phyloP scores from a whole-genome alignment of 495 filamentous ascomycete species.

The Xylaria bambusicola region DNA sequence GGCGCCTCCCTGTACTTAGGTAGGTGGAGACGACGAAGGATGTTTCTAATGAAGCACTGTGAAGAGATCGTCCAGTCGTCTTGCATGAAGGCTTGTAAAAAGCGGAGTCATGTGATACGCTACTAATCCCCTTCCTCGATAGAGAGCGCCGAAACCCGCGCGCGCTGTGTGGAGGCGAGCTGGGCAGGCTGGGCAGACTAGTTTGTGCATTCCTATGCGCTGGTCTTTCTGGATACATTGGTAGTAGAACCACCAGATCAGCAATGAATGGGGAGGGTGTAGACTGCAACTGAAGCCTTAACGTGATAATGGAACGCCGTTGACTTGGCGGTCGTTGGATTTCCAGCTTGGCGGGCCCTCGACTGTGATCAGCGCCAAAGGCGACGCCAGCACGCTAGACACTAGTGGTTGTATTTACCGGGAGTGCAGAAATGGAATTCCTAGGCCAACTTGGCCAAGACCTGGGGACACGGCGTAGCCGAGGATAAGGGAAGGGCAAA shows the following conservation, averaged over 20 bases:
- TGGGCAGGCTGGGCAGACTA: not conserved
- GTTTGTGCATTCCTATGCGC: too few species aligned
- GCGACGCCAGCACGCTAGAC: not conserved
- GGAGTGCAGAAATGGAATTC: constrained; percentile 6
- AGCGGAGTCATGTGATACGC: constrained; percentile 11
- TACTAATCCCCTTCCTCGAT: not conserved
- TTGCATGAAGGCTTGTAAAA: not conserved
- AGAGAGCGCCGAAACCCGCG: constrained; percentile 2
- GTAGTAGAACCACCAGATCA: too few species aligned
- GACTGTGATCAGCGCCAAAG: not conserved
- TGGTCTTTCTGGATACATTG: too few species aligned
- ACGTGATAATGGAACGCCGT: not conserved
- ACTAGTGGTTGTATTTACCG: not conserved
- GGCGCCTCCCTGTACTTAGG: not conserved
- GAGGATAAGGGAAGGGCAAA: not conserved
- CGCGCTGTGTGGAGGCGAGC: not conserved
- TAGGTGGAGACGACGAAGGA: not conserved
- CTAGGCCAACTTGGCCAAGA: not conserved
- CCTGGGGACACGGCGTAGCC: constrained; percentile 7
- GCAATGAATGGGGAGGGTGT: too few species aligned
- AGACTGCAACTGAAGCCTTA: too few species aligned
- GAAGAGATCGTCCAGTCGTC: constrained; percentile 6
- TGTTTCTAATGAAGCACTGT: constrained; percentile 1
- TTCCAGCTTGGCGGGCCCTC: constrained; percentile 2
- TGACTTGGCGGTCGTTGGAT: constrained; percentile 11